Conservation (phyloP, 805 yeast genomes). For the Kuraishia ogatae region DNA sequence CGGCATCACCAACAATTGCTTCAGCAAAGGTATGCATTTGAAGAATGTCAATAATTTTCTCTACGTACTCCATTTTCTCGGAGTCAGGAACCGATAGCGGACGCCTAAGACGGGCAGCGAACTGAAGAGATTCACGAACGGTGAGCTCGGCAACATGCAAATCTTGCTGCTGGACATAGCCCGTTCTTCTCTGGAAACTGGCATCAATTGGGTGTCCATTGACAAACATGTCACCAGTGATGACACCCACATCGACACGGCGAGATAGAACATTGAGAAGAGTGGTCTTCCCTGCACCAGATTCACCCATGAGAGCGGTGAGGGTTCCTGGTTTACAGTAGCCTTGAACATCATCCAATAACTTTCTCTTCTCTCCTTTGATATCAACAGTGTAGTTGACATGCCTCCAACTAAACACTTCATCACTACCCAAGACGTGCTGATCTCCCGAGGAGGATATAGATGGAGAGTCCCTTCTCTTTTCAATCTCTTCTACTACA, state of each 20-base stretch:
- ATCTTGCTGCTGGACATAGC: constrained; percentile 48
- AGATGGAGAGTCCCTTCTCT: not conserved
- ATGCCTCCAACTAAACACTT: constrained; percentile 12
- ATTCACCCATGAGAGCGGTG: constrained; percentile 38
- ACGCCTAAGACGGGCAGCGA: constrained; percentile 33
- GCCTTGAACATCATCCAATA: constrained; percentile 17
- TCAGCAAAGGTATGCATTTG: constrained; percentile 37
- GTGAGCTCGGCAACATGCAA: constrained; percentile 34
- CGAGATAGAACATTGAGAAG: constrained; percentile 36
- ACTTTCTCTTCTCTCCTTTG: constrained; percentile 13
- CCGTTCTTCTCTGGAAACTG: constrained; percentile 35
- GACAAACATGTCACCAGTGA: constrained; percentile 39
- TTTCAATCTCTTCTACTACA: not conserved
- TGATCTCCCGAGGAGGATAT: not conserved
- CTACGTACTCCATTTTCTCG: constrained; percentile 33
- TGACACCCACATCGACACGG: constrained; percentile 34
- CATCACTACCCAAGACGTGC: constrained; percentile 4
- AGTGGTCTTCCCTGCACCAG: constrained; percentile 45
- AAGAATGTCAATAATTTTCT: constrained; percentile 30
- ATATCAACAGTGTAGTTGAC: constrained; percentile 14
- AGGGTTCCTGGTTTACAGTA: constrained; percentile 29
- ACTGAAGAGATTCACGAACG: constrained; percentile 35
- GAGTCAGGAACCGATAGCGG: constrained; percentile 24
- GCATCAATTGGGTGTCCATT: constrained; percentile 31
- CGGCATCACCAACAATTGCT: constrained; percentile 30